Conservation (phyloP, 805 yeast species). For the Wickerhamiella sorbophila region DNA sequence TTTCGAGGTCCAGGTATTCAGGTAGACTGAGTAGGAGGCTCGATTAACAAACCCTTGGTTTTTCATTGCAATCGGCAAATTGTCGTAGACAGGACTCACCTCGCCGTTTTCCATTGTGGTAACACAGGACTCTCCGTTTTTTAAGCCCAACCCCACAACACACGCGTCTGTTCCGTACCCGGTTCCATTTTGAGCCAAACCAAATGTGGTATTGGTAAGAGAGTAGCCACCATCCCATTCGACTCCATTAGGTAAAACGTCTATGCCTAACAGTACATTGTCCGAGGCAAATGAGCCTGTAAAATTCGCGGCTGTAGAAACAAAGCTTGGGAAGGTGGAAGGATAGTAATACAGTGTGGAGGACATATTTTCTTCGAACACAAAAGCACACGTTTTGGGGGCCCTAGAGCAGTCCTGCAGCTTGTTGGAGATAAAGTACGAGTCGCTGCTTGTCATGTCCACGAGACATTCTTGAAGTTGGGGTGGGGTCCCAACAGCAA, state of each 20-base stretch:
- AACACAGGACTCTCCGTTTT: neutral
- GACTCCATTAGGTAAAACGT: neutral
- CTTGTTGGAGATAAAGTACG: neutral
- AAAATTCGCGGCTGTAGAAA: neutral
- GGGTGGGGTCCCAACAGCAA: neutral
- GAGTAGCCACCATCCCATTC: neutral
- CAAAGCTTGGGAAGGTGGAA: neutral
- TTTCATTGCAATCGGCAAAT: constrained; percentile 24
- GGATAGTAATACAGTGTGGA: neutral
- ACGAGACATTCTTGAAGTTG: neutral
- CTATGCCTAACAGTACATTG: neutral
- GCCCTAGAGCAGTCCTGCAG: neutral
- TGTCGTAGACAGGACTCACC: constrained; percentile 13
- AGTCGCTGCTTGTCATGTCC: neutral
- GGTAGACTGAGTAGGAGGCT: constrained; percentile 33
- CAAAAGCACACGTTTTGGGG: neutral
- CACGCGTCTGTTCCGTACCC: neutral
- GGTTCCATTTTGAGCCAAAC: neutral
- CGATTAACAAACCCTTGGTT: constrained; percentile 29
- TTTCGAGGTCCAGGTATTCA: constrained; percentile 23
- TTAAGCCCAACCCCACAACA: neutral
- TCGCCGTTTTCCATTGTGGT: neutral
- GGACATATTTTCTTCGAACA: neutral
- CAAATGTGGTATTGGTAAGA: neutral
- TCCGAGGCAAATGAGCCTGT: neutral